Evolutionary conservation across 805 yeast genomes (phyloP).

Genomic region (Candida ovalis): DNA sequence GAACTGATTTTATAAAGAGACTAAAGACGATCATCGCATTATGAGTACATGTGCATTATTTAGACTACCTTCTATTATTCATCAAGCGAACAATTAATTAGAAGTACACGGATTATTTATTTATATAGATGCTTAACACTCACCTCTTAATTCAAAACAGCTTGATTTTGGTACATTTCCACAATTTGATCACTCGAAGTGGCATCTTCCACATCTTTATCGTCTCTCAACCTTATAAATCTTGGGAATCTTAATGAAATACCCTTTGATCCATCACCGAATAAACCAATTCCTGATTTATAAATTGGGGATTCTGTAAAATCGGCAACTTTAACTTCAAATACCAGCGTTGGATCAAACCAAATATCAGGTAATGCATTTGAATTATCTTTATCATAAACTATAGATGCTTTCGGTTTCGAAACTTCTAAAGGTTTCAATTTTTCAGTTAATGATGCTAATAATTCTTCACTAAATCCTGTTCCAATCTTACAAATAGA

Average conservation of each 20-base stretch:
- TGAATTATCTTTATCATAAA: conserved; percentile 56
- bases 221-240: conserved; percentile 78
- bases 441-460: conserved; percentile 54
- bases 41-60: no score
- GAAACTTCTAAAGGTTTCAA: conserved; percentile 65
- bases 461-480: conserved; percentile 86
- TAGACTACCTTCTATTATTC: no score
- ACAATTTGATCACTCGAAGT: conserved; percentile 80
- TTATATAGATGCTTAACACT: no score
- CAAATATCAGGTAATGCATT: conserved; percentile 86
- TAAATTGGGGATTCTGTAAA: conserved; percentile 84
- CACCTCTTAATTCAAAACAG: conserved; percentile 18
- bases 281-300: conserved; percentile 71
- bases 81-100: background rate
- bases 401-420: conserved; percentile 62
- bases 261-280: conserved; percentile 60
- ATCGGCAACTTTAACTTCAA: conserved; percentile 92
- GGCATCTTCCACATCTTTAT: conserved; percentile 81
- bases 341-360: conserved; percentile 82
- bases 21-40: no score
- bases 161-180: conserved; percentile 78
- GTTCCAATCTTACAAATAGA: conserved; percentile 97
- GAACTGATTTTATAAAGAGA: no score
- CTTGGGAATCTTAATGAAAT: conserved; percentile 87
- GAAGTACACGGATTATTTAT: no score